Evolutionary conservation across 129 eudicot genomes (phyloP).

Genomic region (Chrysanthemum lavandulifolium): DNA sequence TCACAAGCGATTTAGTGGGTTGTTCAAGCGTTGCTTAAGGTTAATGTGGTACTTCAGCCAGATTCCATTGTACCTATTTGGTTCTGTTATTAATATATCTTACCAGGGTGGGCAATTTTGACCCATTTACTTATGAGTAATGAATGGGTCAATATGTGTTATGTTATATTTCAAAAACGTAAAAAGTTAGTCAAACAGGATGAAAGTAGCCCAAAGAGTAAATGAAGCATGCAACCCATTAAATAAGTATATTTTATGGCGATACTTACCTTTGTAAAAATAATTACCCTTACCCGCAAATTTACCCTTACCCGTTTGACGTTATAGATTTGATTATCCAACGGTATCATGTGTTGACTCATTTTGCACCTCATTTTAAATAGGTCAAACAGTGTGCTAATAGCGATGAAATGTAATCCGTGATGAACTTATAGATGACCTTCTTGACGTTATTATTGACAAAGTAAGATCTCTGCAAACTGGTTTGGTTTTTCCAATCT

Average conservation of each 20-base stretch:
- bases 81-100: too few relatives aligned
- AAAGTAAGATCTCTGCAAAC: constrained; percentile 48
- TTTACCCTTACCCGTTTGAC: background rate
- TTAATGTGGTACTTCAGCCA: too few relatives aligned
- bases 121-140: background rate
- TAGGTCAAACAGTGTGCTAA: constrained; percentile 85
- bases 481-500: background rate
- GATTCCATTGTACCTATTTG: too few relatives aligned
- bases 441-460: constrained; percentile 77
- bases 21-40: too few relatives aligned
- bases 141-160: background rate
- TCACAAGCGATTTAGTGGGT: too few relatives aligned
- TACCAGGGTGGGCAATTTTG: constrained; percentile 31
- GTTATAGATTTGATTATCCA: background rate
- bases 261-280: background rate
- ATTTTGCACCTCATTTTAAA: constrained; percentile 12
- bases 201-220: background rate
- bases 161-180: background rate
- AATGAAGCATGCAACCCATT: too few relatives aligned
- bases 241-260: background rate
- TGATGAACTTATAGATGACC: constrained; percentile 68
- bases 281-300: background rate
- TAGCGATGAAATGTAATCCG: too few relatives aligned
- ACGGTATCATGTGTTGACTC: background rate
- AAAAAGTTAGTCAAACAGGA: background rate